Evolutionary conservation across 331 rosid genomes (phyloP).

Genomic region (Stylosanthes scabra): DNA sequence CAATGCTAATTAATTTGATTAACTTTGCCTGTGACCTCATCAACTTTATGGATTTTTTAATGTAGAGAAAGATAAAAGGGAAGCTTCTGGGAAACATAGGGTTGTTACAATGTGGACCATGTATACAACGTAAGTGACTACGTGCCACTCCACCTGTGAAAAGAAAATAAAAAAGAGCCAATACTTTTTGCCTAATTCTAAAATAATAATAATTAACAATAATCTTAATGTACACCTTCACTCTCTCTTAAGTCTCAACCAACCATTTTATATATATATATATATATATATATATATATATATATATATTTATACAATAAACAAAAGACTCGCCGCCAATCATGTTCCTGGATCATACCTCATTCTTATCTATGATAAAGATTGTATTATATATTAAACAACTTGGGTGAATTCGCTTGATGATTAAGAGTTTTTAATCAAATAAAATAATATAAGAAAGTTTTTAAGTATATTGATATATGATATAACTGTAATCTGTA

Average conservation of each 20-base stretch:
- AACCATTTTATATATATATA: slow-evolving; percentile 10
- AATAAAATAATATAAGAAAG: neutral
- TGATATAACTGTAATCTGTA: too few species aligned
- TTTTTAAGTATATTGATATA: too few species aligned
- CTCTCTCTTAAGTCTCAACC: neutral
- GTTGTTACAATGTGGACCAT: slow-evolving; percentile 41
- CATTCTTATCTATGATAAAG: slow-evolving; percentile 44
- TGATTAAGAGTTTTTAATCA: neutral
- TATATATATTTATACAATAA: neutral
- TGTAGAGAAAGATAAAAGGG: slow-evolving; percentile 3
- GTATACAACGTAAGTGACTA: slow-evolving; percentile 12
- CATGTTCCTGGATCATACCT: slow-evolving; percentile 35
- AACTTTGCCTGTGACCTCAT: slow-evolving; percentile 53
- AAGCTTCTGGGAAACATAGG: slow-evolving; percentile 42
- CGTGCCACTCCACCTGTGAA: slow-evolving; percentile 21
- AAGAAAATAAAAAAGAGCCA: slow-evolving; percentile 22
- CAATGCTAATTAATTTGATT: slow-evolving; percentile 39
- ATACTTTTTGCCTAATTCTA: slow-evolving; percentile 28
- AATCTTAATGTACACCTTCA: too few species aligned
- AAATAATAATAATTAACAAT: too few species aligned
- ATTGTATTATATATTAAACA: slow-evolving; percentile 22
- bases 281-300: neutral
- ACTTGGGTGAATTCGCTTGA: slow-evolving; percentile 1
- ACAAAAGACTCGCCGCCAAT: slow-evolving; percentile 32
- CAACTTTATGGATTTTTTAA: slow-evolving; percentile 38